phyloP scores from a whole-genome alignment of 2,329 filamentous ascomycete genomes.

The Verticillium zaregamsianum region DNA sequence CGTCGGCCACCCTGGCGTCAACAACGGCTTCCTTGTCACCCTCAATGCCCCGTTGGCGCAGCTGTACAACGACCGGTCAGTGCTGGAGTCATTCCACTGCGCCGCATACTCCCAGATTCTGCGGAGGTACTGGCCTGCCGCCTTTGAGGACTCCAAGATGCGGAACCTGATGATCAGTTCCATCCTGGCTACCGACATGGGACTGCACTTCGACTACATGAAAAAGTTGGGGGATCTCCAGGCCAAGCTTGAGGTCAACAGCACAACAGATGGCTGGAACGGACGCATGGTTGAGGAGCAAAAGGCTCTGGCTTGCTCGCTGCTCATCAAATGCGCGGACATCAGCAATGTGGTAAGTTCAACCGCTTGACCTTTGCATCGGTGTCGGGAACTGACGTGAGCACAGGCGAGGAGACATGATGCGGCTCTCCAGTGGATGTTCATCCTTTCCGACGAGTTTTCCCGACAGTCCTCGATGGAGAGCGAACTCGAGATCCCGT shows the following conservation, averaged over 20 bases:
- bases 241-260: constrained; percentile 66
- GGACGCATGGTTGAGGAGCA: constrained; percentile 71
- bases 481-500: constrained; percentile 77
- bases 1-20: constrained; percentile 94
- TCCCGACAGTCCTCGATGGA: constrained; percentile 92
- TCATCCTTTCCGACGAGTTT: constrained; percentile 93
- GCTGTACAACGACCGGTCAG: constrained; percentile 94
- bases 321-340: constrained; percentile 96
- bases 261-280: constrained; percentile 69
- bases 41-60: constrained; percentile 91
- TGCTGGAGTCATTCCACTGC: constrained; percentile 95
- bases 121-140: constrained; percentile 82
- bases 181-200: constrained; percentile 98
- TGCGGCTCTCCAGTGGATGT: constrained; percentile 83
- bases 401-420: constrained; percentile 76
- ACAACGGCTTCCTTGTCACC: constrained; percentile 92
- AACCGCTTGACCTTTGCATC: not conserved
- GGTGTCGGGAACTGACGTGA: not conserved
- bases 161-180: constrained; percentile 92
- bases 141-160: constrained; percentile 75
- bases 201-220: constrained; percentile 96
- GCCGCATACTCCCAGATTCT: constrained; percentile 96
- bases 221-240: constrained; percentile 77
- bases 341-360: constrained; percentile 92
- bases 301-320: constrained; percentile 76